These are phyloP conservation scores for Chrysosphaeria jannelii DNA, from an alignment of 2,329 filamentous ascomycete genomes.

Conservation along the genomic window DNA sequence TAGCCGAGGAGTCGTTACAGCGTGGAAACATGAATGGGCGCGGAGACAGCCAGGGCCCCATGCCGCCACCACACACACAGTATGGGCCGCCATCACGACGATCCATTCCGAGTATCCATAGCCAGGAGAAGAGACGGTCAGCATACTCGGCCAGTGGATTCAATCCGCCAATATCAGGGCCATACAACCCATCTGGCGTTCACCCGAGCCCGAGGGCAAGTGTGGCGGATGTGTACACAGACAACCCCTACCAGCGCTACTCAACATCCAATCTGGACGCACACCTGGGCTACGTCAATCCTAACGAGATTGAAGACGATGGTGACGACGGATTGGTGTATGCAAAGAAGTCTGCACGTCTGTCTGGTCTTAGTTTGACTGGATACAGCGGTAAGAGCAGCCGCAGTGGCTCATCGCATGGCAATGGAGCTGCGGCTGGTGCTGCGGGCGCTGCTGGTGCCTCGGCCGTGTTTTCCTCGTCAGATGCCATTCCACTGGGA, in stretches of 20 bases:
- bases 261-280: slow-evolving; percentile 18
- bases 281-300: slow-evolving; percentile 32
- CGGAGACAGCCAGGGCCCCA: background rate
- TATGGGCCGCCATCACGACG: slow-evolving; percentile 3
- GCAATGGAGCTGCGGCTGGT: slow-evolving; percentile 7
- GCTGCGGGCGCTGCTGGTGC: slow-evolving; percentile 3
- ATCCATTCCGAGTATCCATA: too few species aligned
- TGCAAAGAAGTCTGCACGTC: slow-evolving; percentile 14
- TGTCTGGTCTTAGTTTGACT: slow-evolving; percentile 27
- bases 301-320: slow-evolving; percentile 57
- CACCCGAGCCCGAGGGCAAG: slow-evolving; percentile 8
- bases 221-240: slow-evolving; percentile 18
- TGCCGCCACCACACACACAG: slow-evolving; percentile 4
- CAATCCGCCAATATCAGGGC: background rate
- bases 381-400: slow-evolving; percentile 13
- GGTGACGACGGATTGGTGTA: slow-evolving; percentile 56
- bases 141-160: slow-evolving; percentile 3
- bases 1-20: slow-evolving; percentile 31
- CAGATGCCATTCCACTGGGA: too few species aligned
- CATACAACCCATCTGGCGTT: slow-evolving; percentile 1
- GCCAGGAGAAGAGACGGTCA: too few species aligned
- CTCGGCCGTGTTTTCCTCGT: too few species aligned
- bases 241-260: slow-evolving; percentile 37
- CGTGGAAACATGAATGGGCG: slow-evolving; percentile 32
- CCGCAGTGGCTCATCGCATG: slow-evolving; percentile 5